Conservation (phyloP, 257 asterid species). For the Leptodermis oblonga region DNA sequence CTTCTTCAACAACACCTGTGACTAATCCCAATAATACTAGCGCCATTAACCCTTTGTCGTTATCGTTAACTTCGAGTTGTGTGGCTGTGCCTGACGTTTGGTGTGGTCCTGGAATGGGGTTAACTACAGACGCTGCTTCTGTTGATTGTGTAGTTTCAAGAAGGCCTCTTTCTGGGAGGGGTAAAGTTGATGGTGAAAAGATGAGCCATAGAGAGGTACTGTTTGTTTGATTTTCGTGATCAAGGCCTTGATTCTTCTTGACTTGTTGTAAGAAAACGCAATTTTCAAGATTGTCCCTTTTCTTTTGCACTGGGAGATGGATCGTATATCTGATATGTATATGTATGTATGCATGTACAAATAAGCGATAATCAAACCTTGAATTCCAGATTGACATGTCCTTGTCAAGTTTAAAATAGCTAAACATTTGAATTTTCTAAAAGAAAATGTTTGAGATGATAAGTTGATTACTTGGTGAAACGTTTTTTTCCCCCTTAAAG, state of each 20-base stretch:
- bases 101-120: slow-evolving; percentile 73
- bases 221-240: slow-evolving; percentile 2
- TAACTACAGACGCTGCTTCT: slow-evolving; percentile 66
- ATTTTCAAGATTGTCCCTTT: not conserved
- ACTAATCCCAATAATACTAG: slow-evolving; percentile 1
- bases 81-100: slow-evolving; percentile 70
- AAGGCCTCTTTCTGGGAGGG: slow-evolving; percentile 48
- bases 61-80: slow-evolving; percentile 27
- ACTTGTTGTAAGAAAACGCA: not conserved
- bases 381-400: not conserved
- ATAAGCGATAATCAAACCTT: not conserved
- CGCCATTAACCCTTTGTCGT: slow-evolving; percentile 14
- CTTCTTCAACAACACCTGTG: not conserved
- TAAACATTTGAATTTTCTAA: not conserved
- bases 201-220: slow-evolving; percentile 52
- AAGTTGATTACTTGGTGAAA: not conserved
- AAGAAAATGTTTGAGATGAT: not conserved
- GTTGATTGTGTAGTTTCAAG: slow-evolving; percentile 74
- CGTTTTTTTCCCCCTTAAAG: not conserved
- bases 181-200: slow-evolving; percentile 48
- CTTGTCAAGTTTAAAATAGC: slow-evolving; percentile 1
- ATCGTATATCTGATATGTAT: no score
- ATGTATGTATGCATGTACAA: no score
- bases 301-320: not conserved
- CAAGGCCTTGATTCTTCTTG: not conserved